phyloP scores from a whole-genome alignment of 2,329 filamentous ascomycete species.

The Aspergillus tamarii region DNA sequence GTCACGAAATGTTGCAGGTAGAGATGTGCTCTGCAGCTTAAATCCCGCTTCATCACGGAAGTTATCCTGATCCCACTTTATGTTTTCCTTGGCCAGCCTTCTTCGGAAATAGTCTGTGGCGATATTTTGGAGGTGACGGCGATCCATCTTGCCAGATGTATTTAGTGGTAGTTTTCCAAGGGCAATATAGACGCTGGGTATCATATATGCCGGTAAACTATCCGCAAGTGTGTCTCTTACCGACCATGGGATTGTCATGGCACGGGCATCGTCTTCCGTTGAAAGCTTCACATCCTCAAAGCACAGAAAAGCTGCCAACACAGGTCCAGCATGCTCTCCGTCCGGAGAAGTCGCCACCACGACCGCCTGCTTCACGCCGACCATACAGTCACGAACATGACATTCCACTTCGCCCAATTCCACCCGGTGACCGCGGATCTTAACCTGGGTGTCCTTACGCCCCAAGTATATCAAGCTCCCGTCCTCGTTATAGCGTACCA shows the following conservation, averaged over 20 bases:
- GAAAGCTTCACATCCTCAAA: background rate
- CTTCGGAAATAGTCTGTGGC: too few species aligned
- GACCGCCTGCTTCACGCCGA: background rate
- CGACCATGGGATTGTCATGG: background rate
- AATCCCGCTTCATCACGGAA: background rate
- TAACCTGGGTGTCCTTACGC: slow-evolving; percentile 30
- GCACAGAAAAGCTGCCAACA: background rate
- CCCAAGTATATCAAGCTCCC: slow-evolving; percentile 34
- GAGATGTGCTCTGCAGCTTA: too few species aligned
- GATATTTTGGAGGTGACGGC: background rate
- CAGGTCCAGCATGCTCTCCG: background rate
- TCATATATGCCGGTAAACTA: slow-evolving; percentile 9
- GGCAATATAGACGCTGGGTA: slow-evolving; percentile 8
- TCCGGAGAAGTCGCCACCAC: background rate
- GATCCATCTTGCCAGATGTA: slow-evolving; percentile 4
- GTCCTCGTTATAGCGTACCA: slow-evolving; percentile 32
- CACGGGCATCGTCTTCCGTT: background rate
- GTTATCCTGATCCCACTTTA: too few species aligned
- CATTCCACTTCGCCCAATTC: slow-evolving; percentile 38
- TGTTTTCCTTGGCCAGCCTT: too few species aligned
- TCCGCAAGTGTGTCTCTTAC: background rate
- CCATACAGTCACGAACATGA: background rate
- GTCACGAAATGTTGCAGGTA: too few species aligned
- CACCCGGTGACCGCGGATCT: slow-evolving; percentile 40
- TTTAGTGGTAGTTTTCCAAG: background rate